Conservation (phyloP, 257 asterid species). For the Fraxinus cuspidata region DNA sequence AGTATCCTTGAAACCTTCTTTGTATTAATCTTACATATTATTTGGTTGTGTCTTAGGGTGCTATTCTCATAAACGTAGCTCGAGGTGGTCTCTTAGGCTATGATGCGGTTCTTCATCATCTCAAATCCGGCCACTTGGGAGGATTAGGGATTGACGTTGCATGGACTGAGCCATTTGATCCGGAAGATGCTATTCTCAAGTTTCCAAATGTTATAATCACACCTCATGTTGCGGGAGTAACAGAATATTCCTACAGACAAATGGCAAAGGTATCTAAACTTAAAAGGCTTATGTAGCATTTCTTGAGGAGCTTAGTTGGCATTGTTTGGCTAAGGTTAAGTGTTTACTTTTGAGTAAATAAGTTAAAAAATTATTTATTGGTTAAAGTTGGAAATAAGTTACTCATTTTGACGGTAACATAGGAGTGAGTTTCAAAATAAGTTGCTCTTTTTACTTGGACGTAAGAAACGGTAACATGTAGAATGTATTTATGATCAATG, state of each 20-base stretch:
- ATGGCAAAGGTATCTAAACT: constrained; percentile 78
- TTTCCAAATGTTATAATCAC: constrained; percentile 84
- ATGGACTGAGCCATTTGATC: constrained; percentile 96
- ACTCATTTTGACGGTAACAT: neutral
- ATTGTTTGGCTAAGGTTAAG: too few species aligned
- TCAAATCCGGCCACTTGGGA: constrained; percentile 84
- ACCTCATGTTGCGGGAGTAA: constrained; percentile 94
- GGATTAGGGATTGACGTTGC: constrained; percentile 96
- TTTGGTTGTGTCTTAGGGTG: constrained; percentile 54
- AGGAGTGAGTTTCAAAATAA: neutral
- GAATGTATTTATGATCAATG: too few species aligned
- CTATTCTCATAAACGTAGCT: constrained; percentile 69
- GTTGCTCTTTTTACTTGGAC: too few species aligned
- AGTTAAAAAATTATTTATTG: neutral
- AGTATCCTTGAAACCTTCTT: neutral
- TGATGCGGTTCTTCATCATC: constrained; percentile 63
- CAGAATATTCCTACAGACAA: constrained; percentile 65
- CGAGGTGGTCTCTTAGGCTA: constrained; percentile 92
- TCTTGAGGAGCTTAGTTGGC: too few species aligned
- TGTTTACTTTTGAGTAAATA: neutral
- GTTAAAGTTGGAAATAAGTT: neutral
- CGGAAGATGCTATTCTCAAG: constrained; percentile 68
- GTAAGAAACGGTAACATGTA: too few species aligned
- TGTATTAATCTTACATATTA: neutral
- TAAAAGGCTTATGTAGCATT: neutral